phyloP scores from a whole-genome alignment of 352 stramenopile genomes.

The Phytophthora pseudosyringae region DNA sequence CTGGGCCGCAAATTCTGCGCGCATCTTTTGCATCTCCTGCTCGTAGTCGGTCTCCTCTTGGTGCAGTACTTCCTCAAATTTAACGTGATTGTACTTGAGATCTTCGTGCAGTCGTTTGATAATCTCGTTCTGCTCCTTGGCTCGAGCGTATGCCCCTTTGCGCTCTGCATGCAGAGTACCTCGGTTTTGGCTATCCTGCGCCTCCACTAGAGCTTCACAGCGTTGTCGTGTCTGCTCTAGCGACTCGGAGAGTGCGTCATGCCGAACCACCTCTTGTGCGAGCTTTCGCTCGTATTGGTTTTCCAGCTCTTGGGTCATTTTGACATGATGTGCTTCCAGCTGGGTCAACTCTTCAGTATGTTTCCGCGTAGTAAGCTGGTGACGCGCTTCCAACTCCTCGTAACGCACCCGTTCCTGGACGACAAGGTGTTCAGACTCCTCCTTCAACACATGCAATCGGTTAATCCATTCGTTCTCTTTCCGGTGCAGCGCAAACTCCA shows the following conservation, averaged over 20 bases:
- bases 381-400: conserved; percentile 77
- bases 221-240: conserved; percentile 90
- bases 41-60: conserved; percentile 87
- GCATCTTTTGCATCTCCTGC: conserved; percentile 66
- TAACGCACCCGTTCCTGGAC: conserved; percentile 79
- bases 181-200: conserved; percentile 72
- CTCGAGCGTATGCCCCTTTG: conserved; percentile 63
- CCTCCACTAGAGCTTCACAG: conserved; percentile 88
- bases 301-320: conserved; percentile 89
- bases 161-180: conserved; percentile 68
- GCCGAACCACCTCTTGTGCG: conserved; percentile 87
- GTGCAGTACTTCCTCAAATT: conserved; percentile 84
- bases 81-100: conserved; percentile 86
- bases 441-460: conserved; percentile 74
- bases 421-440: conserved; percentile 81
- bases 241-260: conserved; percentile 88
- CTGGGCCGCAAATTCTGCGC: conserved; percentile 67
- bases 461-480: conserved; percentile 92
- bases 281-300: conserved; percentile 94
- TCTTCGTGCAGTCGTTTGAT: conserved; percentile 89
- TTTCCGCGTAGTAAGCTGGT: conserved; percentile 74
- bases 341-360: conserved; percentile 81
- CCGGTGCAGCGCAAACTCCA: conserved; percentile 84
- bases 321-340: conserved; percentile 78
- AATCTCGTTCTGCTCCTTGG: conserved; percentile 83